A percentile compares a stretch with the other conserved stretches of the same genome.
Evolutionary conservation across 495 filamentous ascomycete species (phyloP).

Genomic region (Ascodesmis nigricans): DNA sequence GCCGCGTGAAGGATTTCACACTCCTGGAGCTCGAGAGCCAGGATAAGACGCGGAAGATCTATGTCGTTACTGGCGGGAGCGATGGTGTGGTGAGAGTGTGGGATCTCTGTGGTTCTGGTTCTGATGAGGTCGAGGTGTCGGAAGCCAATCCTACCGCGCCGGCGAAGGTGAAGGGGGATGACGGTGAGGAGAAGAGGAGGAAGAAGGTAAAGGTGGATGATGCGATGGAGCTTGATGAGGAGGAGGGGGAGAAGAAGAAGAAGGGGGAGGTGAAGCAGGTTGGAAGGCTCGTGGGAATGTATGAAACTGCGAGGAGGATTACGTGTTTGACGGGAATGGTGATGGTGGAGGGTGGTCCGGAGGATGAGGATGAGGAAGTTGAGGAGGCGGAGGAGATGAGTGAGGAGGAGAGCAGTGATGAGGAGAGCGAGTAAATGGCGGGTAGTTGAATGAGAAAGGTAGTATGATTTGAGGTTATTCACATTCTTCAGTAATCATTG

Average conservation of each 20-base stretch:
- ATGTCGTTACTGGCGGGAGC: constrained; percentile 57
- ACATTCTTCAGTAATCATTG: background rate
- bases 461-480: background rate
- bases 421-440: constrained; percentile 8
- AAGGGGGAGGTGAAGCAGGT: constrained; percentile 32
- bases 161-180: constrained; percentile 9
- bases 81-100: constrained; percentile 66
- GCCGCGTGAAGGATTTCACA: constrained; percentile 75
- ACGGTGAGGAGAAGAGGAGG: constrained; percentile 3
- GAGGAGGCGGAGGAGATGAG: constrained; percentile 12
- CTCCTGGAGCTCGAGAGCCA: constrained; percentile 31
- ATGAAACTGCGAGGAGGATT: constrained; percentile 69
- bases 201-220: constrained; percentile 9
- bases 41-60: no score
- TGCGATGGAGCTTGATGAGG: constrained; percentile 11
- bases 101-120: constrained; percentile 27
- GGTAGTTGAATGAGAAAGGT: background rate
- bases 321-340: constrained; percentile 73
- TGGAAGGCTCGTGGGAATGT: constrained; percentile 51
- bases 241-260: constrained; percentile 21
- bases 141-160: constrained; percentile 7
- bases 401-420: constrained; percentile 6
- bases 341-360: constrained; percentile 31
- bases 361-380: constrained; percentile 18
- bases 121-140: constrained; percentile 18